Conservation (phyloP, 495 filamentous ascomycete genomes). For the Clavariopsis aquatica region DNA sequence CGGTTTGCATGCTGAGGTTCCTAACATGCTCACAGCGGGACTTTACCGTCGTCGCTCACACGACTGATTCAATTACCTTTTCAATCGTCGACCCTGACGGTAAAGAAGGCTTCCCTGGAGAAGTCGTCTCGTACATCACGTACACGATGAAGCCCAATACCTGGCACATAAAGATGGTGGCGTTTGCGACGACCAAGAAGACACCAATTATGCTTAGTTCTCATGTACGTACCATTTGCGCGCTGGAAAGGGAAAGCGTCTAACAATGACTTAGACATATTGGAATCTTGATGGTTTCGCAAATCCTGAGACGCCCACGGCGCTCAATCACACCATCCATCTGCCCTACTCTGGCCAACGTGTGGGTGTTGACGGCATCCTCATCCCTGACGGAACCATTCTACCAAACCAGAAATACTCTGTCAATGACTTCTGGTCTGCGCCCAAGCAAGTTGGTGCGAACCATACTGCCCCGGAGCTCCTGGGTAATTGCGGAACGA, state of each 20-base stretch:
- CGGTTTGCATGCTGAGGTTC: neutral
- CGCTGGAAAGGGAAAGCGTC: neutral
- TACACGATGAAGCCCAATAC: conserved; percentile 56
- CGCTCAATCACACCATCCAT: conserved; percentile 70
- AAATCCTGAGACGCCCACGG: conserved; percentile 54
- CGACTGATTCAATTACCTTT: conserved; percentile 72
- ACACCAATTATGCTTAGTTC: conserved; percentile 66
- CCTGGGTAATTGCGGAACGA: conserved; percentile 54
- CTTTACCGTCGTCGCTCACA: conserved; percentile 72
- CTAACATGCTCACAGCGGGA: conserved; percentile 55
- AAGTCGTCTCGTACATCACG: conserved; percentile 74
- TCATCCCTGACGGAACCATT: conserved; percentile 78
- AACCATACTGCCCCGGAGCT: conserved; percentile 61
- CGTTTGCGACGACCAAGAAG: conserved; percentile 44
- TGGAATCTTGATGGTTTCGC: conserved; percentile 86
- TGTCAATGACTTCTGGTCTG: conserved; percentile 70
- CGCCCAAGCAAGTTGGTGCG: conserved; percentile 72
- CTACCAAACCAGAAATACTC: conserved; percentile 56
- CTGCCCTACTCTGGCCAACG: conserved; percentile 71
- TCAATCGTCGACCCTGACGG: conserved; percentile 69
- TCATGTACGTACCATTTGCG: conserved; percentile 49
- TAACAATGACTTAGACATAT: conserved; percentile 75
- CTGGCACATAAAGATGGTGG: conserved; percentile 47
- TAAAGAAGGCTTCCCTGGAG: conserved; percentile 76
- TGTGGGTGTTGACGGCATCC: conserved; percentile 70